Conservation (phyloP, 108 stramenopile genomes). For the Asterionellopsis glacialis region DNA sequence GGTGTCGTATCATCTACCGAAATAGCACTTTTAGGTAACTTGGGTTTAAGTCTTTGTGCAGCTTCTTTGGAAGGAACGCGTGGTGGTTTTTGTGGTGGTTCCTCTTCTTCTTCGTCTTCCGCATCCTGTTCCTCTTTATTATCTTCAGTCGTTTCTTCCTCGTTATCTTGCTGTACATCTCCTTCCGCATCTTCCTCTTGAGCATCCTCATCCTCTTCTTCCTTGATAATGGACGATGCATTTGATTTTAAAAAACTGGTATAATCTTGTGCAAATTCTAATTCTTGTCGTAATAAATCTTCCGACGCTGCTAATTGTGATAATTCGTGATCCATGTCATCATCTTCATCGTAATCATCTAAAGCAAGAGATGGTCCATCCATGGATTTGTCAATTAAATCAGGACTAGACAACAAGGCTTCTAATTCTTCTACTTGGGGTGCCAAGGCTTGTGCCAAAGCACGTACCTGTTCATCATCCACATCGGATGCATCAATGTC, state of each 20-base stretch:
- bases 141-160: not conserved
- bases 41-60: not conserved
- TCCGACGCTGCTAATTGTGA: conserved; percentile 12
- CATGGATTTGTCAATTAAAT: conserved; percentile 1
- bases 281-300: conserved; percentile 11
- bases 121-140: not conserved
- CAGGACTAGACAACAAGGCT: conserved; percentile 23
- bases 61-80: too few relatives aligned
- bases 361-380: conserved; percentile 5
- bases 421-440: conserved; percentile 31
- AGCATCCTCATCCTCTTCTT: not conserved
- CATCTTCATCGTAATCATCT: conserved; percentile 33
- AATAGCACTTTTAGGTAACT: not conserved
- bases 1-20: not conserved
- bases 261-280: conserved; percentile 10
- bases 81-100: not conserved
- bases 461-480: conserved; percentile 20
- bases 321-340: conserved; percentile 33
- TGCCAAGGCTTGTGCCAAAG: conserved; percentile 31
- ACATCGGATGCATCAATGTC: not conserved
- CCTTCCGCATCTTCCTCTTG: not conserved
- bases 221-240: too few relatives aligned
- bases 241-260: not conserved
- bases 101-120: not conserved
- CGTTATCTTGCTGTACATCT: not conserved